These are phyloP conservation scores for Alloteropsis angusta DNA, from an alignment of 202 grass and related monocot genomes.

Conservation along the genomic window DNA sequence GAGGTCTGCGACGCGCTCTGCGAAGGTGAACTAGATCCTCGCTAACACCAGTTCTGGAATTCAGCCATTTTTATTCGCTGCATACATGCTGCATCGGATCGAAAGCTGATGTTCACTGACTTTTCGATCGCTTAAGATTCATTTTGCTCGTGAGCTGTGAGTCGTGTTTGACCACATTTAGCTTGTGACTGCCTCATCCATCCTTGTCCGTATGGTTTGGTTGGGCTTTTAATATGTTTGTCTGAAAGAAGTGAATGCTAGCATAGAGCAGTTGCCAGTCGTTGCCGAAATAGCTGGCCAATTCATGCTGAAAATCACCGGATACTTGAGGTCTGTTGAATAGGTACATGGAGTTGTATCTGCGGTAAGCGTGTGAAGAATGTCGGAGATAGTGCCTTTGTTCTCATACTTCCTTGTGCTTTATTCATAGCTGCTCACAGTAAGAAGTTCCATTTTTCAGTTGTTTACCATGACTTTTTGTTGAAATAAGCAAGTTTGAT, in stretches of 20 bases:
- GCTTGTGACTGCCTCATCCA: not conserved
- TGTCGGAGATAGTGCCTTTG: not conserved
- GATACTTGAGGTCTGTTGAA: not conserved
- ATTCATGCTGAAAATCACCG: constrained; percentile 2
- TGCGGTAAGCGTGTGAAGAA: constrained; percentile 18
- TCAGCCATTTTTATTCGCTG: constrained; percentile 8
- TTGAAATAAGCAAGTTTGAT: not conserved
- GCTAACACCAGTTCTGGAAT: not conserved
- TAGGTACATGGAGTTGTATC: not conserved
- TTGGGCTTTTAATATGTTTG: constrained; percentile 23
- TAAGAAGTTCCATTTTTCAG: not conserved
- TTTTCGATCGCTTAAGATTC: not conserved
- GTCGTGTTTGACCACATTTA: constrained; percentile 15
- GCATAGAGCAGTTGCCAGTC: not conserved
- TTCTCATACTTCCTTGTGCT: not conserved
- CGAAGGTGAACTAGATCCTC: constrained; percentile 45
- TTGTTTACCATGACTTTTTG: not conserved
- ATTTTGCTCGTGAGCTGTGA: constrained; percentile 6
- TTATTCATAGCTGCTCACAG: constrained; percentile 1
- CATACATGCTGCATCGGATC: constrained; percentile 15
- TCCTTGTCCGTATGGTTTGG: constrained; percentile 1
- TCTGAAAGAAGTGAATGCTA: constrained; percentile 24
- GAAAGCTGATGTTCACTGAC: not conserved
- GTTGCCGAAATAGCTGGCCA: constrained; percentile 5
- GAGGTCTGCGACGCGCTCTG: constrained; percentile 81